These are phyloP conservation scores for Metschnikowia anglica DNA, from an alignment of 805 yeast species.

Conservation along the genomic window DNA sequence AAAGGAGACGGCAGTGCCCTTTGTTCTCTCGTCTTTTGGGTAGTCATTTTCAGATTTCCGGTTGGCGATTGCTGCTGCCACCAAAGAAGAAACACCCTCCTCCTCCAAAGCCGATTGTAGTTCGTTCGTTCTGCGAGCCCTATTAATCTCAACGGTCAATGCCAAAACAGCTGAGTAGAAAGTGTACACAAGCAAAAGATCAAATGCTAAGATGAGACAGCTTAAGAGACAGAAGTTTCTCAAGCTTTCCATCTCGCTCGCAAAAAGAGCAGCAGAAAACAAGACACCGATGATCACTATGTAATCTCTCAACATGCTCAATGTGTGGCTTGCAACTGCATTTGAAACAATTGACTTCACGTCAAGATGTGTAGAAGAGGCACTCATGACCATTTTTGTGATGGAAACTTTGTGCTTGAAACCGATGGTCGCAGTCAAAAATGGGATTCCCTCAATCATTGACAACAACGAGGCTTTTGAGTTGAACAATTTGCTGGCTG, in stretches of 20 bases:
- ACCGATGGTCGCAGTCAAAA: constrained; percentile 87
- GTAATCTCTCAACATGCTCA: constrained; percentile 71
- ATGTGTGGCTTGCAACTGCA: constrained; percentile 43
- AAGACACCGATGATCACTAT: constrained; percentile 70
- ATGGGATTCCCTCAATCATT: constrained; percentile 89
- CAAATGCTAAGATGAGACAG: constrained; percentile 67
- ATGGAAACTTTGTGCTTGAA: constrained; percentile 80
- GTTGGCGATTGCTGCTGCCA: constrained; percentile 69
- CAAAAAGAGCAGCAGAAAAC: constrained; percentile 61
- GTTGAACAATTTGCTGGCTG: constrained; percentile 54
- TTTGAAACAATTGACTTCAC: constrained; percentile 44
- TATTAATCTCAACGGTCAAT: constrained; percentile 81
- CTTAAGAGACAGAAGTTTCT: constrained; percentile 77
- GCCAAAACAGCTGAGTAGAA: constrained; percentile 83
- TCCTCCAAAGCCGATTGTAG: constrained; percentile 83
- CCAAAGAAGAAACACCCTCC: constrained; percentile 77
- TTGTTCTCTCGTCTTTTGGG: constrained; percentile 26
- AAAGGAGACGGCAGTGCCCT: constrained; percentile 47
- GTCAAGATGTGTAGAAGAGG: constrained; percentile 36
- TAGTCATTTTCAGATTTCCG: constrained; percentile 32
- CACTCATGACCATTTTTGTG: constrained; percentile 56
- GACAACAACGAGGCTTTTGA: constrained; percentile 68
- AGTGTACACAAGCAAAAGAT: constrained; percentile 70
- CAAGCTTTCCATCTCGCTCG: constrained; percentile 68
- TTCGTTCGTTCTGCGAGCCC: constrained; percentile 77